These are phyloP conservation scores for Quercus lobata DNA, from an alignment of 331 rosid species.

Conservation along the genomic window DNA sequence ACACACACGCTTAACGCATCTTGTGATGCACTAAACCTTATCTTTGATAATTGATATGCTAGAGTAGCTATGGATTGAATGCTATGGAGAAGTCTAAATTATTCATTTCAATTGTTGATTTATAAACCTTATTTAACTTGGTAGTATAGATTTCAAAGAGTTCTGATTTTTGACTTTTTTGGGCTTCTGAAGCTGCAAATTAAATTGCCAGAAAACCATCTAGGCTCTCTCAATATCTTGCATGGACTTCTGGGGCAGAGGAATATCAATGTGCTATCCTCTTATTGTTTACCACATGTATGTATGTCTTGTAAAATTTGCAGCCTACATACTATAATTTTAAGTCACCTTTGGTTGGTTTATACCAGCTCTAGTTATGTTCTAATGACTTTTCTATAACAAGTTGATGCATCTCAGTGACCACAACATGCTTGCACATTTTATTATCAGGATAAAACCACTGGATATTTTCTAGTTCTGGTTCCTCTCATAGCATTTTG, in stretches of 20 bases:
- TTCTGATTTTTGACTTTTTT: background rate
- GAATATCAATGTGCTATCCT: background rate
- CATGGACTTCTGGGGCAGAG: background rate
- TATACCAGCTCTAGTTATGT: background rate
- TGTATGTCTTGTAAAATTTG: background rate
- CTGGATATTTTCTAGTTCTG: conserved; percentile 22
- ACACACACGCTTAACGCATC: too few species aligned
- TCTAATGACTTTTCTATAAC: background rate
- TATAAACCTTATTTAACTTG: background rate
- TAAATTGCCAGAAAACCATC: conserved; percentile 8
- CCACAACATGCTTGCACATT: background rate
- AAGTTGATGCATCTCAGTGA: background rate
- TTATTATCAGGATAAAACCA: conserved; percentile 20
- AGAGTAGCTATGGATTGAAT: background rate
- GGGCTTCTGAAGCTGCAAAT: background rate
- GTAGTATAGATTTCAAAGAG: background rate
- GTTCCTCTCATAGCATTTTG: conserved; percentile 22
- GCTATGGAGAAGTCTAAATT: background rate
- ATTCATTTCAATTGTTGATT: background rate
- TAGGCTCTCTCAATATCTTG: conserved; percentile 6
- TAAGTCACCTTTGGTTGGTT: background rate
- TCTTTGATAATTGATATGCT: background rate
- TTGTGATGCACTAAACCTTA: too few species aligned
- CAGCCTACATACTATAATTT: background rate
- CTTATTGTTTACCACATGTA: conserved; percentile 8